These are phyloP conservation scores for Stromatinia cepivora DNA, from an alignment of 2,329 filamentous ascomycete species.

Conservation along the genomic window DNA sequence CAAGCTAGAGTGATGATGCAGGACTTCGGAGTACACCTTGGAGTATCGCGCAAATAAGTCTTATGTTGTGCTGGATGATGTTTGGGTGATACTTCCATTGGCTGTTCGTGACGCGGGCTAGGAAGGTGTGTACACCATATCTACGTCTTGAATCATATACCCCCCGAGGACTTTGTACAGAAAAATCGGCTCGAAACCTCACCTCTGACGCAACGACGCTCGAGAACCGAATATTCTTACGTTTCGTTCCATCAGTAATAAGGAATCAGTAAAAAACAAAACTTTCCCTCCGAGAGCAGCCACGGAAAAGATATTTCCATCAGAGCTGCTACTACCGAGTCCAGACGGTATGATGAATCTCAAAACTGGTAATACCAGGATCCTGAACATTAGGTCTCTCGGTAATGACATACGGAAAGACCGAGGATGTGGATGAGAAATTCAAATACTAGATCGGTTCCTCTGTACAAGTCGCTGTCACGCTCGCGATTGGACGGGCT, in stretches of 20 bases:
- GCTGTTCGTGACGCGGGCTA: neutral
- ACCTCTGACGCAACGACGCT: neutral
- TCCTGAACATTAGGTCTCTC: constrained; percentile 39
- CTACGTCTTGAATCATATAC: neutral
- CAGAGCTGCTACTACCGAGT: constrained; percentile 31
- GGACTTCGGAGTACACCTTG: neutral
- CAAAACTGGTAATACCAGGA: constrained; percentile 29
- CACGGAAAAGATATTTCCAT: constrained; percentile 34
- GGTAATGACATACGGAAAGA: constrained; percentile 27
- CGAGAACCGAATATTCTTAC: neutral
- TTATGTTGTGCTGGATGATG: neutral
- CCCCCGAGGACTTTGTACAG: neutral
- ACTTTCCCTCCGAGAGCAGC: constrained; percentile 18
- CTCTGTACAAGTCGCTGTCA: constrained; percentile 36
- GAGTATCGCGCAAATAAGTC: neutral
- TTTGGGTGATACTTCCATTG: neutral
- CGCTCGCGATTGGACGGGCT: constrained; percentile 39
- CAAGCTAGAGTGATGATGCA: neutral
- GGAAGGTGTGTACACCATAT: neutral
- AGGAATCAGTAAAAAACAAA: neutral
- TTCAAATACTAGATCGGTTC: constrained; percentile 27
- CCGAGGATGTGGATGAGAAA: neutral
- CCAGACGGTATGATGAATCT: constrained; percentile 25
- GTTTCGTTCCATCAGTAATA: neutral
- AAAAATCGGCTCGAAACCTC: neutral